These are phyloP conservation scores for Rhizopogon rudus DNA, from an alignment of 768 basidiomycete genomes.

Conservation along the genomic window DNA sequence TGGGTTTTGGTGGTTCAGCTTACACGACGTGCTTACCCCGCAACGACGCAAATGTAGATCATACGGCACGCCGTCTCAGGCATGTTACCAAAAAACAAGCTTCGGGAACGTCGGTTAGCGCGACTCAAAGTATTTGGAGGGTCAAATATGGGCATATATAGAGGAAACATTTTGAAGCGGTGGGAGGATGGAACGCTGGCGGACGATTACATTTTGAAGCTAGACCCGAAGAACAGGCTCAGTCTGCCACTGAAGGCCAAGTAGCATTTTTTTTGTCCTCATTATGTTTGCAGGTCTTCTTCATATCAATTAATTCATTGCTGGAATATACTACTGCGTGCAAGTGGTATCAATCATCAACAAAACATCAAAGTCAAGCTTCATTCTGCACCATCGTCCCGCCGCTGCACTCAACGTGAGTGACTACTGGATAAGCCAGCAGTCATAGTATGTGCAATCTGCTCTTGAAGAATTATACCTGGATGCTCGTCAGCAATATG, in stretches of 20 bases:
- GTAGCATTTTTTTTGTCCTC: slow-evolving; percentile 6
- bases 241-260: not conserved
- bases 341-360: not conserved
- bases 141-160: slow-evolving; percentile 70
- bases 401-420: not conserved
- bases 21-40: not conserved
- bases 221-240: slow-evolving; percentile 17
- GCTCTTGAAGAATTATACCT: slow-evolving; percentile 71
- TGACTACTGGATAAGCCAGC: not conserved
- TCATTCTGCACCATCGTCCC: not conserved
- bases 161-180: slow-evolving; percentile 71
- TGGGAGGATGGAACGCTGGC: slow-evolving; percentile 80
- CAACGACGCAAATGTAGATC: slow-evolving; percentile 48
- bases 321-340: not conserved
- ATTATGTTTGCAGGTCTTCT: slow-evolving; percentile 4
- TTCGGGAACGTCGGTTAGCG: slow-evolving; percentile 83
- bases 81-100: slow-evolving; percentile 98
- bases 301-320: not conserved
- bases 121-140: slow-evolving; percentile 86
- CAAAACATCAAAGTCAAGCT: not conserved
- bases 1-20: slow-evolving; percentile 31
- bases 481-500: not conserved
- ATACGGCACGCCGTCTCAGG: slow-evolving; percentile 94
- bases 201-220: slow-evolving; percentile 25
- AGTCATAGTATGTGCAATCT: slow-evolving; percentile 36